phyloP scores from a whole-genome alignment of 2,329 filamentous ascomycete genomes.

The Fusarium sp. region DNA sequence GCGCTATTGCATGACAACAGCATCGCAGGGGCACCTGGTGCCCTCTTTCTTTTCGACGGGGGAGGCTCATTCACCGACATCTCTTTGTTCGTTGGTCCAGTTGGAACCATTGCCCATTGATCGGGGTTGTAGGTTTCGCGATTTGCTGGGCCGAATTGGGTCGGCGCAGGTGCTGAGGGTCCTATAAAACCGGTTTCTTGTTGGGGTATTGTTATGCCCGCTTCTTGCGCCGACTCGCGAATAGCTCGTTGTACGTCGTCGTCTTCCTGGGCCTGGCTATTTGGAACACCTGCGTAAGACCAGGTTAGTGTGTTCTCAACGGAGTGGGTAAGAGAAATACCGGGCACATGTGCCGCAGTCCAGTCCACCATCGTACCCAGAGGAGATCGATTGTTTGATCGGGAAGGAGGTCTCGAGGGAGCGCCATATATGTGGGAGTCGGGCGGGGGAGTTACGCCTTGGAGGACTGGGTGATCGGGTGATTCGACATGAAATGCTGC shows the following conservation, averaged over 20 bases:
- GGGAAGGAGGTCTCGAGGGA: constrained; percentile 72
- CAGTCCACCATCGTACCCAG: constrained; percentile 65
- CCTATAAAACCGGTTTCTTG: constrained; percentile 66
- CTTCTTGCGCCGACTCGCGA: constrained; percentile 66
- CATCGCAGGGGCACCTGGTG: constrained; percentile 62
- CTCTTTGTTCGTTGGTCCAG: constrained; percentile 46
- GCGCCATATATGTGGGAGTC: constrained; percentile 59
- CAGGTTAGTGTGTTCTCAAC: constrained; percentile 44
- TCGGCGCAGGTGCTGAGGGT: constrained; percentile 54
- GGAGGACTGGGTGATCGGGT: constrained; percentile 58
- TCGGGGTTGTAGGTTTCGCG: constrained; percentile 65
- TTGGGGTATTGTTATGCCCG: constrained; percentile 56
- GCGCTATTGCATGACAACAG: constrained; percentile 56
- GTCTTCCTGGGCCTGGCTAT: constrained; percentile 61
- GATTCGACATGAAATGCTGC: constrained; percentile 69
- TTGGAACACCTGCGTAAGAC: constrained; percentile 54
- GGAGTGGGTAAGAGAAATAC: constrained; percentile 50
- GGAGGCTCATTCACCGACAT: constrained; percentile 37
- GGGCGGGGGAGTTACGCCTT: constrained; percentile 57
- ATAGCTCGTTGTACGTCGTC: constrained; percentile 68
- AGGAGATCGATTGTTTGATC: constrained; percentile 68
- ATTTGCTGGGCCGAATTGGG: constrained; percentile 71
- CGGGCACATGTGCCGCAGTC: constrained; percentile 57
- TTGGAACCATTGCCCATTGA: constrained; percentile 70
- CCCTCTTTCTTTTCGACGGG: constrained; percentile 60